Percentiles rank a stretch among this genome's conserved stretches.
Evolutionary conservation across 768 basidiomycete genomes (phyloP).

Genomic region (Panaeolus cyanescens): DNA sequence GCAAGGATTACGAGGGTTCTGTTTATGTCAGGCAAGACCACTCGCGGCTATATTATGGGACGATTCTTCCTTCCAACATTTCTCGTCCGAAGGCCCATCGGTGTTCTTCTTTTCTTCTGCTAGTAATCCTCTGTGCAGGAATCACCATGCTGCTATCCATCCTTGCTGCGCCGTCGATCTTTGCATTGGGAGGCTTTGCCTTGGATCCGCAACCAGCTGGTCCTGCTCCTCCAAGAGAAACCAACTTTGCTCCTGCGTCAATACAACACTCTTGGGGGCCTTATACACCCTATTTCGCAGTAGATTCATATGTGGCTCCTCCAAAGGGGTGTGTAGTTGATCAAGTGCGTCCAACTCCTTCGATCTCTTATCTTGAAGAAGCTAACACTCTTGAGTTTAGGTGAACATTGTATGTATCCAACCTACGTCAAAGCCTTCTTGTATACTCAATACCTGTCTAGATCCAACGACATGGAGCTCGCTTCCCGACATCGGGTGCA

Average conservation of each 20-base stretch:
- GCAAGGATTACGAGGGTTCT: not conserved
- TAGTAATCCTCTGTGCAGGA: not conserved
- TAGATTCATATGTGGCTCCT: constrained; percentile 19
- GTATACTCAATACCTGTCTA: constrained; percentile 23
- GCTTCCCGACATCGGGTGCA: constrained; percentile 66
- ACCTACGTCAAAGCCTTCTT: not conserved
- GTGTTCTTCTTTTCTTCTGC: not conserved
- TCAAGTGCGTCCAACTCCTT: constrained; percentile 18
- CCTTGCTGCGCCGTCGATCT: not conserved
- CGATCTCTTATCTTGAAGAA: not conserved
- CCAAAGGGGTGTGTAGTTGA: constrained; percentile 22
- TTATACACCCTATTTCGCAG: constrained; percentile 27
- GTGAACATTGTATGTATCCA: constrained; percentile 56
- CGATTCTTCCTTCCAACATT: not conserved
- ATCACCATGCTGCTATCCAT: constrained; percentile 4
- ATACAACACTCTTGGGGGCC: constrained; percentile 22
- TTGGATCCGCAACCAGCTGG: not conserved
- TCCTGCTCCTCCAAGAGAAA: not conserved
- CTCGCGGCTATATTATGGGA: not conserved
- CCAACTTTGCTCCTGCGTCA: constrained; percentile 9
- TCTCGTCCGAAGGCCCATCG: not conserved
- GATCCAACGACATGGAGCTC: constrained; percentile 82
- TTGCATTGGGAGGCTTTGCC: not conserved
- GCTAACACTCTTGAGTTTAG: too few relatives aligned
- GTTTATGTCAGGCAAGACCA: not conserved